A percentile compares a stretch with the other conserved stretches of the same genome.
Conservation (phyloP, 2,329 filamentous ascomycete genomes). For the Capronia epimyces region DNA sequence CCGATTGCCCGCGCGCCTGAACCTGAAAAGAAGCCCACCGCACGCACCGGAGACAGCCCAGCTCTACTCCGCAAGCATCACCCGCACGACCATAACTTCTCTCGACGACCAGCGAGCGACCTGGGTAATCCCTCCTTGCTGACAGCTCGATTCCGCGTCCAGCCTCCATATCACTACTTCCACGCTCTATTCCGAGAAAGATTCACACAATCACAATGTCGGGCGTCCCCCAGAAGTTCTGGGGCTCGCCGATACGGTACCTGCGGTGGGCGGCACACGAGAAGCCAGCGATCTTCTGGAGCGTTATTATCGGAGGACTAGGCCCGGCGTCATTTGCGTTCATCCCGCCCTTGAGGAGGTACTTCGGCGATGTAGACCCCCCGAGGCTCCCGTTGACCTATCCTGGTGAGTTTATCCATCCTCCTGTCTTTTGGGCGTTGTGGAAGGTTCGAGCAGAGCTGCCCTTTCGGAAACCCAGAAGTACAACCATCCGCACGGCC, state of each 20-base stretch:
- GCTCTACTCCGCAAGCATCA: too few species aligned
- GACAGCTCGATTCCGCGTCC: not conserved
- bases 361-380: constrained; percentile 68
- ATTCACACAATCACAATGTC: constrained; percentile 36
- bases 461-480: too few species aligned
- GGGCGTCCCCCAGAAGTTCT: constrained; percentile 64
- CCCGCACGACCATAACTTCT: too few species aligned
- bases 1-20: too few species aligned
- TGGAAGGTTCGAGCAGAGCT: too few species aligned
- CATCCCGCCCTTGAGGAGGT: constrained; percentile 67
- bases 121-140: not conserved
- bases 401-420: constrained; percentile 70
- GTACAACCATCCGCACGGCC: too few species aligned
- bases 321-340: constrained; percentile 67
- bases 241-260: constrained; percentile 75
- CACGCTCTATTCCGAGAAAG: not conserved
- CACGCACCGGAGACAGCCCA: too few species aligned
- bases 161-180: not conserved
- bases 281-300: constrained; percentile 88
- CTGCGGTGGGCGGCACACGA: constrained; percentile 80
- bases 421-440: not conserved
- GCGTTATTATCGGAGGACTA: constrained; percentile 63
- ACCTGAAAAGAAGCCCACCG: too few species aligned
- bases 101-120: not conserved
- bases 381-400: constrained; percentile 79